Evolutionary conservation across 2,329 filamentous ascomycete genomes (phyloP), one percentile per base, ranked within the genome.

Genomic region (Exophiala lecanii-corni): DNA sequence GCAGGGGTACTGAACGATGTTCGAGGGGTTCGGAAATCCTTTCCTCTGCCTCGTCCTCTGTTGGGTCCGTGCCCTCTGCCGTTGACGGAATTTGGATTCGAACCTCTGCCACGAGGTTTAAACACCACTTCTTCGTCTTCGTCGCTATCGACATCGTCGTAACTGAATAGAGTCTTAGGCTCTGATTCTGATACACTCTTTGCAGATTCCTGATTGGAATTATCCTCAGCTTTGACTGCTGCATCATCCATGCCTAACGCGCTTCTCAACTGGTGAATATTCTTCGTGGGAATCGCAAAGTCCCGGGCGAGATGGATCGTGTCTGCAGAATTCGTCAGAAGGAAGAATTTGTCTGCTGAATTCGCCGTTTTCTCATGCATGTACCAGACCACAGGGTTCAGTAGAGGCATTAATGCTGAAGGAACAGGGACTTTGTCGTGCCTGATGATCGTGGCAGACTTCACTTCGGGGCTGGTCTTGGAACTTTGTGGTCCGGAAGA

Each of bases 51-150:
- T 19, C 49, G 49, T 15, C 43, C 26, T 17, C 25, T 47, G 4
- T 39, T 46, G 4, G 45, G 18, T 12, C 28, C 50, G 13, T 39
- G 21, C 19, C 32, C 42, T 20, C 44, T 40, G 30, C 43, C 16
- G 35, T 30, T 25, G 33, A 17, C 19, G 4, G 9, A 18, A 18
- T 40, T 45, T 17, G 50, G 39, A 13, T 45, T 34, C 7, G 45
- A 25, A 13, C 53, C 53, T 39, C 50, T 41, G 26, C 53, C 44
- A 23, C 56, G 41, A 25, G 56, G 56, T 26, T 55, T 56, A 43
- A 72, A 72, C 2, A 72, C 68, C 19, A 72, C 57, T 45, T 70
- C 68, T 50, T 72, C 69, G 47, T 71, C 68, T 44, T 71, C 69
- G 16, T 71, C 68, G 26, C 65, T 71, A 10, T 71, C 68, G n/a